Evolutionary conservation across 176 grass and related monocot species (phyloP).

Genomic region (Rhynchospora breviuscula): DNA sequence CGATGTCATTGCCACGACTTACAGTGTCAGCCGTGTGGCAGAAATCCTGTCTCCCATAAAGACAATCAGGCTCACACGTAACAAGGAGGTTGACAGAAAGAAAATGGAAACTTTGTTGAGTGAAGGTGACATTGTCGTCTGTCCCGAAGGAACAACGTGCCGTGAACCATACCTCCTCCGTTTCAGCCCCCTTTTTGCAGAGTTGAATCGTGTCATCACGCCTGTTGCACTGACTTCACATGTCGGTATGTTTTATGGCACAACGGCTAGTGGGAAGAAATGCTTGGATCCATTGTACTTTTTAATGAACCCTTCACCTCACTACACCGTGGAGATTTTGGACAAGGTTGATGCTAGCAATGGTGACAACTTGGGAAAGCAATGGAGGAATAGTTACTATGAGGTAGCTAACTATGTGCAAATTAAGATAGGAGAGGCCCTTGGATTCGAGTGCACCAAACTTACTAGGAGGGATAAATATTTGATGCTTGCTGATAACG

Average conservation of each 20-base stretch:
- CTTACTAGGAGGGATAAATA: slow-evolving; percentile 90
- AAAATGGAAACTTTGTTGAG: slow-evolving; percentile 31
- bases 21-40: slow-evolving; percentile 62
- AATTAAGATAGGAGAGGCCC: slow-evolving; percentile 40
- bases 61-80: slow-evolving; percentile 52
- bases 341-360: slow-evolving; percentile 15
- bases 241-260: slow-evolving; percentile 73
- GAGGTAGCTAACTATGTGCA: slow-evolving; percentile 70
- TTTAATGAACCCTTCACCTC: slow-evolving; percentile 55
- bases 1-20: slow-evolving; percentile 42
- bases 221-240: slow-evolving; percentile 54
- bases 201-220: slow-evolving; percentile 41
- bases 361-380: not conserved
- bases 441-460: slow-evolving; percentile 56
- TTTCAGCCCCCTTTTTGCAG: slow-evolving; percentile 72
- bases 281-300: slow-evolving; percentile 53
- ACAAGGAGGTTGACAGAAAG: slow-evolving; percentile 39
- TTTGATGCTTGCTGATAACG: slow-evolving; percentile 79
- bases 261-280: slow-evolving; percentile 61
- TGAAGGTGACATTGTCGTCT: slow-evolving; percentile 52
- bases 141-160: slow-evolving; percentile 78
- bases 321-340: slow-evolving; percentile 47
- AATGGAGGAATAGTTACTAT: not conserved
- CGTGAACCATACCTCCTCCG: slow-evolving; percentile 71
- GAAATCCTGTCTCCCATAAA: slow-evolving; percentile 67